Base-by-base conservation (phyloP, 345 rosid species). In the Eucalyptus grandis region DNA sequence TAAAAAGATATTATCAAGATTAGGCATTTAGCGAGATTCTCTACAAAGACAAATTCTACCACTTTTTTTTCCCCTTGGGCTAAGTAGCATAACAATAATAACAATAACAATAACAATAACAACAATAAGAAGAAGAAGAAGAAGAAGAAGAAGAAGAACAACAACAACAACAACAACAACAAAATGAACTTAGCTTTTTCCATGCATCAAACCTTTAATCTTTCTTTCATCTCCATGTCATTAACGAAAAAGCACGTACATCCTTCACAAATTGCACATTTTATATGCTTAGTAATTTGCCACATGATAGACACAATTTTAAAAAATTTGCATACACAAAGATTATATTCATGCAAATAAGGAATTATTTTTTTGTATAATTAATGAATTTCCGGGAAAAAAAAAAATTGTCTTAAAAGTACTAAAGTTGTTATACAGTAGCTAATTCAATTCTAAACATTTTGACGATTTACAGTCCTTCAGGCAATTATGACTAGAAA, bases 381-480 rank as follows among this genome's bases (percentile, higher is more conserved):
- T 24, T 22, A 56, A 13, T 24, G 30, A 56, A 56, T 24, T 24
- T 56, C 13, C 0, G 1, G 1, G 9, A 10, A 11, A 22, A 22
- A 10, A 11, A 22, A 22, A 56, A 56, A 56, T 4, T 56, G 4
- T 56, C 12, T 3, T 9, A 2, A 56, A 56, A 56, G 62, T 56
- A 24, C 62, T 56, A 24, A 9, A 24, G 3, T 56, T 56, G 1
- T 56, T 56, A 24, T 22, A 9, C 1, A 24, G 1, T 24, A 56
- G 0, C 1, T 24, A 22, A 56, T 56, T 56, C 0, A 4, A 0
- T 24, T 56, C 2, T 56, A 56, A 56, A 22, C 30, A 56, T 24
- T 24, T 56, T 24, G 62, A 56, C 1, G 2, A 56, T 56, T 9
- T 56, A 24, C 0, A 56, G 3, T 24, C 13, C 3, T 56, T 56